Evolutionary conservation across 805 yeast genomes (phyloP).

Genomic region (Saccharomycopsis sp.): DNA sequence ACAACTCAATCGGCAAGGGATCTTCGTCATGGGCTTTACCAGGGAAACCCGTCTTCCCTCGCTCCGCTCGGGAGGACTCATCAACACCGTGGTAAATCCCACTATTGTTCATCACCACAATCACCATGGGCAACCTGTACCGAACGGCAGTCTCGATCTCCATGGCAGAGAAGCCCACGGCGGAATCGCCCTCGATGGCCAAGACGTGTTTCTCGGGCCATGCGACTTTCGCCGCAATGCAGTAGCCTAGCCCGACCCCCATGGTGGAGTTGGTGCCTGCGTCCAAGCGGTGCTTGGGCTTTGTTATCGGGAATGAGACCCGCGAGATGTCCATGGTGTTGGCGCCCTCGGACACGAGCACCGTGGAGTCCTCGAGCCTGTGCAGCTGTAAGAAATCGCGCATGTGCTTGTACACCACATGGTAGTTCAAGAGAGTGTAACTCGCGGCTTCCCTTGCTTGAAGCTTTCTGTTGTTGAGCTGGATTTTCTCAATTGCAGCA

Average conservation of each 20-base stretch:
- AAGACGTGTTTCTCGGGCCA: slow-evolving; percentile 38
- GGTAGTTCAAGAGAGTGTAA: slow-evolving; percentile 35
- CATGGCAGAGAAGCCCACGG: slow-evolving; percentile 66
- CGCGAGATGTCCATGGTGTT: slow-evolving; percentile 69
- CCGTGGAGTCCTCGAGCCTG: slow-evolving; percentile 26
- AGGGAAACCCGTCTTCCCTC: background rate
- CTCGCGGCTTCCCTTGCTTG: slow-evolving; percentile 27
- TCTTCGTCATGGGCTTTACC: slow-evolving; percentile 23
- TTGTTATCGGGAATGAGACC: slow-evolving; percentile 44
- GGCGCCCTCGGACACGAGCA: slow-evolving; percentile 63
- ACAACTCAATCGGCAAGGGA: slow-evolving; percentile 50
- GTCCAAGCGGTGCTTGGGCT: slow-evolving; percentile 50
- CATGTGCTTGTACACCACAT: slow-evolving; percentile 43
- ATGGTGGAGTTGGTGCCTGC: slow-evolving; percentile 74
- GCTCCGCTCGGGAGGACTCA: slow-evolving; percentile 24
- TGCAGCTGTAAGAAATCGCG: slow-evolving; percentile 30
- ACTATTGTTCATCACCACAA: slow-evolving; percentile 63
- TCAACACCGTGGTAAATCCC: slow-evolving; percentile 64
- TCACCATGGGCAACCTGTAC: slow-evolving; percentile 40
- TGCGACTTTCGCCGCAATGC: slow-evolving; percentile 49
- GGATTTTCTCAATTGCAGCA: slow-evolving; percentile 30
- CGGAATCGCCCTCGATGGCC: slow-evolving; percentile 68
- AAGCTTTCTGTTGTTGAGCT: slow-evolving; percentile 28
- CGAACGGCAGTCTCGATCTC: slow-evolving; percentile 66
- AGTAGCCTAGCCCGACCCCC: slow-evolving; percentile 70